These are phyloP conservation scores for Clonostachys byssicola DNA, from an alignment of 2,329 filamentous ascomycete genomes.

Conservation along the genomic window DNA sequence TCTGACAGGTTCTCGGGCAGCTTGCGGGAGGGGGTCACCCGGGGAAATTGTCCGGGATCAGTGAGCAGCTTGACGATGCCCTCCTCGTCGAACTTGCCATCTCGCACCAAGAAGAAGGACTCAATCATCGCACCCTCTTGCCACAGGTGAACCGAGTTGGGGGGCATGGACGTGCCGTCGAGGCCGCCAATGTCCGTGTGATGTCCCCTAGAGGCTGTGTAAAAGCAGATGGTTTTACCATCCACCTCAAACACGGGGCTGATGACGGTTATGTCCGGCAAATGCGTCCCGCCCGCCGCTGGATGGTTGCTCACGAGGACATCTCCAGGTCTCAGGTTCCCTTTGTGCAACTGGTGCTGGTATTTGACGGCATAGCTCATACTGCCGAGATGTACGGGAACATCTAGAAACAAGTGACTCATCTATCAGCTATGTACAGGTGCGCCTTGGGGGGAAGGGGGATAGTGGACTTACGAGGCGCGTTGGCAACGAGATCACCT, in stretches of 20 bases:
- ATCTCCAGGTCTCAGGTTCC: constrained; percentile 68
- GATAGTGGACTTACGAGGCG: constrained; percentile 33
- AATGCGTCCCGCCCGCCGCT: constrained; percentile 42
- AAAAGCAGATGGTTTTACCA: constrained; percentile 21
- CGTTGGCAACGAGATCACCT: constrained; percentile 69
- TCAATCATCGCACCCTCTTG: constrained; percentile 57
- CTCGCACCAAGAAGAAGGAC: constrained; percentile 17
- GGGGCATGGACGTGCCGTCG: constrained; percentile 71
- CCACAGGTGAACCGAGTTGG: constrained; percentile 56
- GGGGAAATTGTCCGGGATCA: constrained; percentile 4
- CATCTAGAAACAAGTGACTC: constrained; percentile 31
- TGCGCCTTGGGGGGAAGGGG: too few relatives aligned
- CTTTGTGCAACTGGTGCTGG: constrained; percentile 66
- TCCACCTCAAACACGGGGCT: constrained; percentile 19
- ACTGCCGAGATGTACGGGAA: constrained; percentile 72
- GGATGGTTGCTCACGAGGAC: constrained; percentile 62
- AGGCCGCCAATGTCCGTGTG: constrained; percentile 49
- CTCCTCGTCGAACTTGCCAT: constrained; percentile 27
- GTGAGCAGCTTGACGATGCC: constrained; percentile 50
- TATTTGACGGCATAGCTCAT: constrained; percentile 72
- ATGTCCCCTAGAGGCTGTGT: constrained; percentile 21
- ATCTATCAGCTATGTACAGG: too few relatives aligned
- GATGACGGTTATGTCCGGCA: constrained; percentile 18
- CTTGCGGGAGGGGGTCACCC: constrained; percentile 58
- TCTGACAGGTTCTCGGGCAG: constrained; percentile 82